Percentiles rank a stretch among this genome's conserved stretches.
Conservation (phyloP, 2,329 filamentous ascomycete species). For the Leptoxyphium fumago region DNA sequence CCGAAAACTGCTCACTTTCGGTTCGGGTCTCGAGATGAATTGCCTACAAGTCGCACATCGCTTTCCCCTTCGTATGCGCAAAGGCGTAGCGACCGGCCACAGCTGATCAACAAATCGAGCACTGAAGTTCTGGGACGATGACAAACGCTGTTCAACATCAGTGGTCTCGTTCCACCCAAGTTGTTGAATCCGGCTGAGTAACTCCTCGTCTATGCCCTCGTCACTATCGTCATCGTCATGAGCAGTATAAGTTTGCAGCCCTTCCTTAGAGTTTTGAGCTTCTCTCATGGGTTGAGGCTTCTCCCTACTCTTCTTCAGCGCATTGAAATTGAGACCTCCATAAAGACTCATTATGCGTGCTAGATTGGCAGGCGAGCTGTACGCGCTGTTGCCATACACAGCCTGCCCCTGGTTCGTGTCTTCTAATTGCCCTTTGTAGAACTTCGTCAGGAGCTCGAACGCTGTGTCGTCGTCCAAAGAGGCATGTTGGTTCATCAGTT, state of each 20-base stretch:
- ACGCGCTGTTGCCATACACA: constrained; percentile 38
- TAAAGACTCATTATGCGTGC: constrained; percentile 88
- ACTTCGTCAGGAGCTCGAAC: constrained; percentile 59
- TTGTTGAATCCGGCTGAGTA: constrained; percentile 39
- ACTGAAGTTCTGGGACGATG: constrained; percentile 32
- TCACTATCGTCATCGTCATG: constrained; percentile 27
- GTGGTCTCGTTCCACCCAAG: constrained; percentile 54
- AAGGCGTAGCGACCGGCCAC: constrained; percentile 64
- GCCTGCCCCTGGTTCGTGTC: constrained; percentile 41
- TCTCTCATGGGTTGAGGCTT: constrained; percentile 68
- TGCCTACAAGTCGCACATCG: constrained; percentile 85
- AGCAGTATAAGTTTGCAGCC: constrained; percentile 41
- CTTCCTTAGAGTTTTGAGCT: constrained; percentile 55
- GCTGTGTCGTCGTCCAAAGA: constrained; percentile 50
- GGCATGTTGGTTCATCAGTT: background rate
- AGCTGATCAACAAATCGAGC: constrained; percentile 57
- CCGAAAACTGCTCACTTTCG: constrained; percentile 73
- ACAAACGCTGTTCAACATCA: constrained; percentile 37
- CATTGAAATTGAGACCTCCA: constrained; percentile 46
- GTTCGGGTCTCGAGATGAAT: constrained; percentile 87
- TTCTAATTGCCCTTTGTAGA: constrained; percentile 68
- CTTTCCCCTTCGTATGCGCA: constrained; percentile 86
- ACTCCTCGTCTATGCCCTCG: constrained; percentile 41
- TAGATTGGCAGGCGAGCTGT: constrained; percentile 64
- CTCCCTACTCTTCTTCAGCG: constrained; percentile 49